These are phyloP conservation scores for Tinospora cordifolia DNA, from an alignment of 164 flowering plant species.

Conservation along the genomic window DNA sequence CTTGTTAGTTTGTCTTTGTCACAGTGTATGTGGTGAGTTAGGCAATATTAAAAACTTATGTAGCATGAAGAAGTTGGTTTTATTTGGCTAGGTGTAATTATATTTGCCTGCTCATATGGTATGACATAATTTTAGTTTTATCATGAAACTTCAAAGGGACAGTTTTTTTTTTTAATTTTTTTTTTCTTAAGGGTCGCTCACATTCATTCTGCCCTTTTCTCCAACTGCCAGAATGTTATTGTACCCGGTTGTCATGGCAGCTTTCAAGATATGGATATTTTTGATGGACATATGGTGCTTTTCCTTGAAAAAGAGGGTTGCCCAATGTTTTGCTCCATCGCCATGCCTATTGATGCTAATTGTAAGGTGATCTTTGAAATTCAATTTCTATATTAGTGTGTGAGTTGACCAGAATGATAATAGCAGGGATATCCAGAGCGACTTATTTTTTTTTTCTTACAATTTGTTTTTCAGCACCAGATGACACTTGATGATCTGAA, in stretches of 20 bases:
- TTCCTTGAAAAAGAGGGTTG: conserved; percentile 46
- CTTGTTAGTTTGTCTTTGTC: background rate
- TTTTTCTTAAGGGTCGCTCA: too few relatives aligned
- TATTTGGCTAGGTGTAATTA: background rate
- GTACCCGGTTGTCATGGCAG: conserved; percentile 47
- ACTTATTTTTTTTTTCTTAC: background rate
- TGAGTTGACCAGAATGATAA: background rate
- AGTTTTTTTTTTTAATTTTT: background rate
- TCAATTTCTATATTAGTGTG: background rate
- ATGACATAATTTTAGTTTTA: background rate
- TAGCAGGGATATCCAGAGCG: background rate
- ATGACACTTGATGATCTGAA: conserved; percentile 50
- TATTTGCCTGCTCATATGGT: background rate
- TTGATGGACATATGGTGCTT: conserved; percentile 71
- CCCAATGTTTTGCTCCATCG: conserved; percentile 58
- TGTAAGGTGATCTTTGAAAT: conserved; percentile 38
- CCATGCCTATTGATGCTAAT: conserved; percentile 46
- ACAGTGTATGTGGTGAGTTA: background rate
- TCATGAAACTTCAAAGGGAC: background rate
- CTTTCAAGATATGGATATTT: conserved; percentile 81
- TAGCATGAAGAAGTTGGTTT: too few relatives aligned
- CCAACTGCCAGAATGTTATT: conserved; percentile 45
- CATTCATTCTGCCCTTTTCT: background rate
- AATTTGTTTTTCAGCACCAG: conserved; percentile 38
- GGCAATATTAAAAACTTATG: too few relatives aligned